Base-by-base conservation (phyloP, 352 stramenopile genomes). In the Blastocystis hominis region DNA sequence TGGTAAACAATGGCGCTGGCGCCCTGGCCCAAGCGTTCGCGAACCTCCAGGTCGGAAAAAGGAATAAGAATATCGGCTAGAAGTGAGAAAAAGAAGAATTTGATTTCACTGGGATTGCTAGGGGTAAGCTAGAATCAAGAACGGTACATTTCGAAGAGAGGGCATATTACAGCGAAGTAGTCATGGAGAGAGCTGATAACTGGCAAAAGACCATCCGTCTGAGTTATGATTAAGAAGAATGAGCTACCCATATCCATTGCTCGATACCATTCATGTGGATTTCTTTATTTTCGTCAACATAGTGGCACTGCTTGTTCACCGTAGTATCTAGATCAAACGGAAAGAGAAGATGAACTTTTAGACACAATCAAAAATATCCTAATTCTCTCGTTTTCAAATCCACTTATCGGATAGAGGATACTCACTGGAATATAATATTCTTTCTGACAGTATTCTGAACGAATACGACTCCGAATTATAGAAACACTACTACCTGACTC, bases 401-500 rank as follows among this genome's bases (percentile, higher is more conserved):
- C 54, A 0, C 50, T 68, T 40, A 84, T 64, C 0, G 72, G 72
- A 46, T 84, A 84, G 0, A 84, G 36, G 34, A 84, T 84, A 42
- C 72, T 84, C 2, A 84, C 72, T 44, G 72, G 72, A 64, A 84
- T 84, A 15, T 84, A 84, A 47, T 84, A 84, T 20, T 84, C 72
- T 40, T 84, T 84, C 4, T 68, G 44, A 15, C 72, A 84, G 53
- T 84, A 84, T 13, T 66, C 53, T 34, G 72, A 84, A 66, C 42
- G 72, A 3, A 84, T 42, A 34, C 72, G 72, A 30, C 20, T 42
- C 17, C 72, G 47, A 66, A 84, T 66, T 13, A 84, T 30, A 10
- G 72, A 46, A 17, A 84, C 72, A 34, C 62, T 24, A 30, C 38
- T 66, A 17, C 72, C 72, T n/a, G 42, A 68, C n/a, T 36, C 50